phyloP scores from a whole-genome alignment of 2,329 filamentous ascomycete genomes.

The Diaporthe ilicicola region DNA sequence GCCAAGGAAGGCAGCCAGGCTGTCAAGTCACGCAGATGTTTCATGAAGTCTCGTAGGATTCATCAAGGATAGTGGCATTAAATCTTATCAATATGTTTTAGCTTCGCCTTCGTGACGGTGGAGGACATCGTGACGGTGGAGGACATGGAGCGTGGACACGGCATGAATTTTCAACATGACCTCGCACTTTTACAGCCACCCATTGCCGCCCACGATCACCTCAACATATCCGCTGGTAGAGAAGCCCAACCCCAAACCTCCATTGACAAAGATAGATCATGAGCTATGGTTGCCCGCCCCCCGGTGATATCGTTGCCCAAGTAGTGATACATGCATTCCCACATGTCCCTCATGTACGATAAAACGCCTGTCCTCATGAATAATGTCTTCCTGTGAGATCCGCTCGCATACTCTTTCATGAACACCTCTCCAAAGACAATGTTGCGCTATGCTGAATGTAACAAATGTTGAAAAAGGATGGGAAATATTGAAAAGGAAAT shows the following conservation, averaged over 20 bases:
- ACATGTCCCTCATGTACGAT: conserved; percentile 7
- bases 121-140: not conserved
- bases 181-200: no score
- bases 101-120: no score
- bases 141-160: not conserved
- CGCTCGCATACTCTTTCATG: not conserved
- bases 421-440: not conserved
- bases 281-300: not conserved
- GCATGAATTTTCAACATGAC: not conserved
- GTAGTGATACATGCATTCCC: not conserved
- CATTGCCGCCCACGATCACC: not conserved
- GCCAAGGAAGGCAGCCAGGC: not conserved
- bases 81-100: not conserved
- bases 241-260: not conserved
- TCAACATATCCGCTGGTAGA: not conserved
- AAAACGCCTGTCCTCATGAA: conserved; percentile 2
- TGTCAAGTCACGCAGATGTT: not conserved
- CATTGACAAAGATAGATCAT: not conserved
- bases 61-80: not conserved
- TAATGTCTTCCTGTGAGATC: not conserved
- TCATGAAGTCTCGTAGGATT: not conserved
- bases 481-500: not conserved
- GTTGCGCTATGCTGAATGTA: conserved; percentile 28
- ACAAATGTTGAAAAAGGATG: not conserved
- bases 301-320: not conserved